Conservation (phyloP, 2,329 filamentous ascomycete species). For the Fusarium pilosicola region DNA sequence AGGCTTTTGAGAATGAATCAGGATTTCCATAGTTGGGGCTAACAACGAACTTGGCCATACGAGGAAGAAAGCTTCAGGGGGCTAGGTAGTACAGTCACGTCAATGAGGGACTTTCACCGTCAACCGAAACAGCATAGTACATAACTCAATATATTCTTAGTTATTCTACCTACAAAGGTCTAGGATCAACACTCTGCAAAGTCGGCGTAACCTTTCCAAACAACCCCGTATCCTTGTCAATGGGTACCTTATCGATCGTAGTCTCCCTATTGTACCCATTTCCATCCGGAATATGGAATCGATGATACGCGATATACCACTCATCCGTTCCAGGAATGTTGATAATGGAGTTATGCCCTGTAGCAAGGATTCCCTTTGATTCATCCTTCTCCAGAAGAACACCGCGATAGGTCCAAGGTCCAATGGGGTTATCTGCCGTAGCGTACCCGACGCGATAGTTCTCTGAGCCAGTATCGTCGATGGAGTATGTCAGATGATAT, state of each 20-base stretch:
- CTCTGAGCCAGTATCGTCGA: slow-evolving; percentile 57
- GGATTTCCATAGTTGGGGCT: not conserved
- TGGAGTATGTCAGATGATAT: slow-evolving; percentile 61
- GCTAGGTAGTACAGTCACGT: not conserved
- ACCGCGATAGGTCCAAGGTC: slow-evolving; percentile 58
- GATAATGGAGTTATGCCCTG: slow-evolving; percentile 57
- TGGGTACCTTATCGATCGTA: slow-evolving; percentile 54
- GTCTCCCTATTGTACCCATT: slow-evolving; percentile 56
- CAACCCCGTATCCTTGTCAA: slow-evolving; percentile 51
- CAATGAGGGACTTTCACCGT: not conserved
- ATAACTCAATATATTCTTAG: fast-evolving
- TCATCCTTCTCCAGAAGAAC: slow-evolving; percentile 56
- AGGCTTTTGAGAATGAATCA: too few species aligned
- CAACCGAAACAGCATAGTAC: fast-evolving
- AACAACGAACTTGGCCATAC: not conserved
- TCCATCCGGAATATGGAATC: slow-evolving; percentile 57
- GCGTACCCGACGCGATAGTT: slow-evolving; percentile 61
- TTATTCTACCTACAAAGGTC: not conserved
- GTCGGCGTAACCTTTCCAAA: slow-evolving; percentile 49
- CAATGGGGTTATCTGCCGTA: slow-evolving; percentile 48
- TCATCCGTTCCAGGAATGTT: slow-evolving; percentile 59
- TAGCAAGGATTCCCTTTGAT: slow-evolving; percentile 55
- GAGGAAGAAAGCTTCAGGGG: fast-evolving
- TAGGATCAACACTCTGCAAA: slow-evolving; percentile 26
- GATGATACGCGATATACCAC: slow-evolving; percentile 62